Percentiles rank a stretch among this genome's conserved stretches.
These are phyloP conservation scores for Juglanconis juglandina DNA, from an alignment of 2,329 filamentous ascomycete genomes.

Conservation along the genomic window DNA sequence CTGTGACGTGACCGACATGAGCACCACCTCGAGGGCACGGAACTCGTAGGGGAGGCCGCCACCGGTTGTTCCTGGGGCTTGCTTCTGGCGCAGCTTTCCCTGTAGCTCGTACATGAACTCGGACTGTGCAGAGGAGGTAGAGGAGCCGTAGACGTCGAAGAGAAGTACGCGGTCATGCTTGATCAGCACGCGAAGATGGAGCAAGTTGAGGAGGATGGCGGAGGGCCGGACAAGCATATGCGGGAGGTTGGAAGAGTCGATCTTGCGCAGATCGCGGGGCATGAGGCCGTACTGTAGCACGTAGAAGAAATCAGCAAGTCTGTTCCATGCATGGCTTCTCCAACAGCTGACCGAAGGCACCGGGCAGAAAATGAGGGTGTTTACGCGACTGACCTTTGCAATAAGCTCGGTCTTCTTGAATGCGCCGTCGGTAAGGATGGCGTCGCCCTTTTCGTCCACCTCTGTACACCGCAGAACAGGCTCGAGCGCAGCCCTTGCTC, in stretches of 20 bases:
- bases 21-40: conserved; percentile 87
- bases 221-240: conserved; percentile 92
- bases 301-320: conserved; percentile 3
- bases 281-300: conserved; percentile 74
- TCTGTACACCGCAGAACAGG: conserved; percentile 89
- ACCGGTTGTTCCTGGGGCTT: conserved; percentile 49
- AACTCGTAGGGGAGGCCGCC: conserved; percentile 87
- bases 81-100: conserved; percentile 83
- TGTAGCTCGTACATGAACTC: conserved; percentile 98
- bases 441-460: conserved; percentile 86
- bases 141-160: conserved; percentile 93
- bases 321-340: no score
- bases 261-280: conserved; percentile 93
- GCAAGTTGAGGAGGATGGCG: conserved; percentile 88
- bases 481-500: conserved; percentile 74
- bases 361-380: not conserved
- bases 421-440: conserved; percentile 88
- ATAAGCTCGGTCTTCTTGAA: conserved; percentile 98
- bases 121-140: conserved; percentile 90
- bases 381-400: conserved; percentile 64
- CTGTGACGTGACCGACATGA: conserved; percentile 88
- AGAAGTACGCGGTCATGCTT: conserved; percentile 89
- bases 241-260: conserved; percentile 91
- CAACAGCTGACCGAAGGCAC: no score
- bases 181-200: conserved; percentile 94